Conservation (phyloP, 768 basidiomycete genomes). For the Chiua virens region DNA sequence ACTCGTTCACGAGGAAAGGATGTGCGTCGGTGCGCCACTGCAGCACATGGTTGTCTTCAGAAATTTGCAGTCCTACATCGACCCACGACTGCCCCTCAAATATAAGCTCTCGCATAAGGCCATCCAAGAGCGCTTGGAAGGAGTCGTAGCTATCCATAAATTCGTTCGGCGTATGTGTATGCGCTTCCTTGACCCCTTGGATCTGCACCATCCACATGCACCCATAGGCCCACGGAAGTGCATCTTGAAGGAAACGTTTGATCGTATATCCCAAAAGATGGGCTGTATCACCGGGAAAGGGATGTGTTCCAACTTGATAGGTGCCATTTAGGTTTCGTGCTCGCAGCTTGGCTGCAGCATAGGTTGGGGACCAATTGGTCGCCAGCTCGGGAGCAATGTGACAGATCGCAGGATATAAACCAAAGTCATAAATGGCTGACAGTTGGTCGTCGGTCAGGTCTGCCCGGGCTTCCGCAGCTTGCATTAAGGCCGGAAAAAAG, state of each 20-base stretch:
- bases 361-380: conserved; percentile 5
- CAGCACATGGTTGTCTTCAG: conserved; percentile 2
- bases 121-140: not conserved
- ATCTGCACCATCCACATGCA: conserved; percentile 8
- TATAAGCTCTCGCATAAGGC: not conserved
- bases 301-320: conserved; percentile 1
- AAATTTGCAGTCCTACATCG: conserved; percentile 5
- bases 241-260: not conserved
- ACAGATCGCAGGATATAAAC: conserved; percentile 1
- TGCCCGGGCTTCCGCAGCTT: not conserved
- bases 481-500: conserved; percentile 3
- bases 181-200: conserved; percentile 5
- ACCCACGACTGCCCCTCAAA: conserved; percentile 3
- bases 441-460: not conserved
- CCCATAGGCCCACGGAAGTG: not conserved
- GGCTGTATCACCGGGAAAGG: not conserved
- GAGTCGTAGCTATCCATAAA: not conserved
- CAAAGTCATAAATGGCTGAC: not conserved
- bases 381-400: conserved; percentile 1
- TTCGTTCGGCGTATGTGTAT: not conserved
- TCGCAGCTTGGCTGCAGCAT: not conserved
- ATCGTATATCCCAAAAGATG: not conserved
- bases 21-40: conserved; percentile 6
- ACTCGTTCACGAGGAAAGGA: not conserved
- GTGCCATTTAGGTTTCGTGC: conserved; percentile 4